phyloP scores from a whole-genome alignment of 768 basidiomycete species.

The Mycena venus region DNA sequence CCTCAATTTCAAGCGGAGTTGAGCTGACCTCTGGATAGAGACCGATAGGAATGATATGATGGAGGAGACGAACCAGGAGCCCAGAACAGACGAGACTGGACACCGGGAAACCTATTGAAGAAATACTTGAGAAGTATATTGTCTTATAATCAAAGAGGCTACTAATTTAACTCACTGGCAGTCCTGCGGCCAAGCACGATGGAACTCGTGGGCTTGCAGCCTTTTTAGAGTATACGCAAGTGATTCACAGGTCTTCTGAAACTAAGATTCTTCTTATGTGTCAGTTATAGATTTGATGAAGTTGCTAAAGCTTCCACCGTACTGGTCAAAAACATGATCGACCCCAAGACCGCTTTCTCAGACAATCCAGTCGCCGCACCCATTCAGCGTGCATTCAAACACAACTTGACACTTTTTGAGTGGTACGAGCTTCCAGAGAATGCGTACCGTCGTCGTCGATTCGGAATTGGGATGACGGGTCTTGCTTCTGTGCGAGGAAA shows the following conservation, averaged over 20 bases:
- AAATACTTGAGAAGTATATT: not conserved
- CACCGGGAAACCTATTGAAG: not conserved
- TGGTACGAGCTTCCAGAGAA: not conserved
- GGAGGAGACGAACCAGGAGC: too few species aligned
- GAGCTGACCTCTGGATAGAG: too few species aligned
- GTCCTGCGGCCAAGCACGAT: not conserved
- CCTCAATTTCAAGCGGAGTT: too few species aligned
- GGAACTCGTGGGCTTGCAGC: not conserved
- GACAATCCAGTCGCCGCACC: not conserved
- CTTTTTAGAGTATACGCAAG: not conserved
- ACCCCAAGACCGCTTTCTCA: not conserved
- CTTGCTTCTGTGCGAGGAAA: not conserved
- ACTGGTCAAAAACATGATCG: not conserved
- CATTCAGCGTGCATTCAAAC: not conserved
- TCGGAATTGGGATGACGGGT: not conserved
- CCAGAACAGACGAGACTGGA: too few species aligned
- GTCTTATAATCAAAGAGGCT: not conserved
- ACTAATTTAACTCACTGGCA: not conserved
- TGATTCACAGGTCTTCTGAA: not conserved
- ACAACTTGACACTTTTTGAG: not conserved
- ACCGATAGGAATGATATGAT: too few species aligned
- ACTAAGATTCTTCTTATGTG: not conserved
- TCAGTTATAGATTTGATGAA: not conserved
- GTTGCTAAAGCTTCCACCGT: not conserved
- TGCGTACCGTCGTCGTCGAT: not conserved